Percentiles rank a stretch among this genome's conserved stretches.
These are phyloP conservation scores for Tetrapisispora fleetii DNA, from an alignment of 805 yeast genomes.

Conservation along the genomic window DNA sequence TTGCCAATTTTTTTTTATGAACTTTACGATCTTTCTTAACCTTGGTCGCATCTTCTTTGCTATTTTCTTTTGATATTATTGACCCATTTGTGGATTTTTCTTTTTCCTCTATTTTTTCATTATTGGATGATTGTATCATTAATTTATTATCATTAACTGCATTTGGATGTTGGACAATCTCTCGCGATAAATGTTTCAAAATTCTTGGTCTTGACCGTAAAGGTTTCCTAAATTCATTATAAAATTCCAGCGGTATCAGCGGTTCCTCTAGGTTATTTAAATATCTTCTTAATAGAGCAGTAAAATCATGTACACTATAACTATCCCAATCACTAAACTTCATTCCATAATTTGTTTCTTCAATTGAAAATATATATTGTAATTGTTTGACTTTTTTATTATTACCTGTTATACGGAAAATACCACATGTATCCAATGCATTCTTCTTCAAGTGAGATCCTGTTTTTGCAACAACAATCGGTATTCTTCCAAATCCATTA, in stretches of 20 bases:
- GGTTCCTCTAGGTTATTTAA: conserved; percentile 87
- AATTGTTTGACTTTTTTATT: conserved; percentile 75
- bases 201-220: conserved; percentile 52
- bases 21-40: conserved; percentile 31
- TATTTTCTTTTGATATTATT: background rate
- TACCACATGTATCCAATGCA: conserved; percentile 74
- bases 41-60: conserved; percentile 11
- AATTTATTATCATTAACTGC: conserved; percentile 20
- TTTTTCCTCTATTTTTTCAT: conserved; percentile 4
- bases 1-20: conserved; percentile 45
- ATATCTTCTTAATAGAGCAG: conserved; percentile 74
- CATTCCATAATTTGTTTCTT: conserved; percentile 58
- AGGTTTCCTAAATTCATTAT: conserved; percentile 70
- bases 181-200: conserved; percentile 48
- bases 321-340: conserved; percentile 75
- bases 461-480: conserved; percentile 89
- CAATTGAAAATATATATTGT: conserved; percentile 58
- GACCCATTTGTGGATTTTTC: conserved; percentile 11
- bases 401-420: conserved; percentile 86
- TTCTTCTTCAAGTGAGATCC: conserved; percentile 72
- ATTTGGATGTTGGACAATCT: conserved; percentile 17
- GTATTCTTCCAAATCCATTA: conserved; percentile 77
- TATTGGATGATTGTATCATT: background rate
- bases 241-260: conserved; percentile 63
- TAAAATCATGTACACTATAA: conserved; percentile 90